phyloP scores from a whole-genome alignment of 768 basidiomycete genomes.

The Chalciporus sphaerocephalus region DNA sequence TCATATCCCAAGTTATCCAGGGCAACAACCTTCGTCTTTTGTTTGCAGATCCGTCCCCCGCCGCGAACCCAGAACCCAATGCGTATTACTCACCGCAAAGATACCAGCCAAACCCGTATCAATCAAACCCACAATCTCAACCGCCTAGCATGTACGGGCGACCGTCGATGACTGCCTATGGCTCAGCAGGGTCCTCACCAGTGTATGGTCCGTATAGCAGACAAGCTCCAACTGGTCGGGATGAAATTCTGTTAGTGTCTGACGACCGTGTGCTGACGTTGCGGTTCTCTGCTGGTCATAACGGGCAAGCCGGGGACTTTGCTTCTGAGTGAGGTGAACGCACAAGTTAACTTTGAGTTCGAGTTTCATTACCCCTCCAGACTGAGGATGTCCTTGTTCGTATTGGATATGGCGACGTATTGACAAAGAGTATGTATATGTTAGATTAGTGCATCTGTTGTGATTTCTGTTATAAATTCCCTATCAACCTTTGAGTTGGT shows the following conservation, averaged over 20 bases:
- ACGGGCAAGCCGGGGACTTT: conserved; percentile 8
- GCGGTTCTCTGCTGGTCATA: conserved; percentile 41
- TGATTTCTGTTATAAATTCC: conserved; percentile 21
- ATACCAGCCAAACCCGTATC: conserved; percentile 33
- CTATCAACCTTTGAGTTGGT: not conserved
- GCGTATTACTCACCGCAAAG: conserved; percentile 30
- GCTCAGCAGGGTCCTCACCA: conserved; percentile 14
- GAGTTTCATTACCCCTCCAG: conserved; percentile 14
- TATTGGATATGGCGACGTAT: conserved; percentile 6
- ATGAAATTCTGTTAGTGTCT: conserved; percentile 87
- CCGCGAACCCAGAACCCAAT: conserved; percentile 38
- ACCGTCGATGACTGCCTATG: conserved; percentile 26
- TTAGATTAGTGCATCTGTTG: conserved; percentile 27
- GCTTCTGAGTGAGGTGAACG: not conserved
- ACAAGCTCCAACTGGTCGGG: conserved; percentile 53
- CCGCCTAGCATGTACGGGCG: conserved; percentile 20
- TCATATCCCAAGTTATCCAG: conserved; percentile 91
- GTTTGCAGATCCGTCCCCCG: conserved; percentile 88
- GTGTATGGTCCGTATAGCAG: conserved; percentile 43
- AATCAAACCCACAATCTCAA: conserved; percentile 22
- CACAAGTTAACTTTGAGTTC: conserved; percentile 7
- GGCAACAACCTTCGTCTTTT: conserved; percentile 85
- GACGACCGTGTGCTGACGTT: conserved; percentile 81
- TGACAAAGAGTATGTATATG: conserved; percentile 18
- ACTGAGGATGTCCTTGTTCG: conserved; percentile 7